Evolutionary conservation across 768 basidiomycete genomes (phyloP).

Genomic region (Tulasnella sp.): DNA sequence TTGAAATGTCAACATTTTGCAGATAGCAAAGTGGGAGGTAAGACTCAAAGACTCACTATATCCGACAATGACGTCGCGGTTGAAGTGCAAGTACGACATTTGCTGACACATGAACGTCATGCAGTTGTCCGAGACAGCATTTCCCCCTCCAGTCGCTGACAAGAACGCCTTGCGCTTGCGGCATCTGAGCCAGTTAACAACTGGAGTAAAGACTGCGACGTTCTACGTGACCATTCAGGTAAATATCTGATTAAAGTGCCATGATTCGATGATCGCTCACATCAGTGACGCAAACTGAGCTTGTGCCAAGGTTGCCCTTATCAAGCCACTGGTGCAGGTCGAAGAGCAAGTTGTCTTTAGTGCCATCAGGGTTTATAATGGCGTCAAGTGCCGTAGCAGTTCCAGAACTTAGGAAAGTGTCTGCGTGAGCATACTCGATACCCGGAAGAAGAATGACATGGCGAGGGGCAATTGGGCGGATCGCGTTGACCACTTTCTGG

Average conservation of each 20-base stretch:
- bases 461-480: slow-evolving; percentile 42
- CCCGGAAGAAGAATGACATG: slow-evolving; percentile 48
- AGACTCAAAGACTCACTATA: neutral
- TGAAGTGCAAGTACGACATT: neutral
- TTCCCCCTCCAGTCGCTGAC: slow-evolving; percentile 22
- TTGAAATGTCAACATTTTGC: neutral
- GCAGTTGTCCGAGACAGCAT: slow-evolving; percentile 3
- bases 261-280: neutral
- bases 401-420: slow-evolving; percentile 32
- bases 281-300: slow-evolving; percentile 43
- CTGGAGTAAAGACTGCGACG: neutral
- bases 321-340: slow-evolving; percentile 44
- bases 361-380: slow-evolving; percentile 44
- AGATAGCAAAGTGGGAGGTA: neutral
- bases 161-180: slow-evolving; percentile 19
- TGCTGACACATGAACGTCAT: slow-evolving; percentile 20
- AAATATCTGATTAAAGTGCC: neutral
- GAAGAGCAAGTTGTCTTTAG: slow-evolving; percentile 41
- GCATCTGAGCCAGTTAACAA: slow-evolving; percentile 17
- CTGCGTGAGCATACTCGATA: neutral
- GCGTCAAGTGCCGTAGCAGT: slow-evolving; percentile 41
- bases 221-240: neutral
- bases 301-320: slow-evolving; percentile 44
- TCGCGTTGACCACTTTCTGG: slow-evolving; percentile 43
- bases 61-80: slow-evolving; percentile 22